These are phyloP conservation scores for Hemileccinum rubropunctum DNA, from an alignment of 768 basidiomycete species.

Conservation along the genomic window DNA sequence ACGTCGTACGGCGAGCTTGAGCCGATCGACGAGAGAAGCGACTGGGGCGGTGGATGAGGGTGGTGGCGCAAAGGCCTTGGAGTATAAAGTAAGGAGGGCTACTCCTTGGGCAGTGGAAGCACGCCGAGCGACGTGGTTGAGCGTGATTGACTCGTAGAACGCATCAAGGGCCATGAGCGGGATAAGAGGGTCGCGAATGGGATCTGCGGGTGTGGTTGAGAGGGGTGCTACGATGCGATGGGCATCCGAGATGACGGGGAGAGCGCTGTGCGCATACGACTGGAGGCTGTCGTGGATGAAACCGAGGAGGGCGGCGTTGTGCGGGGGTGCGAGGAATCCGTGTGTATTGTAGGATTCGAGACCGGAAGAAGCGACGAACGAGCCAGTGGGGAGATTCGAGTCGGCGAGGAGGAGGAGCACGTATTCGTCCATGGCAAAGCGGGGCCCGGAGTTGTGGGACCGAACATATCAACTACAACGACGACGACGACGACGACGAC, in stretches of 20 bases:
- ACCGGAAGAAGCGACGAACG: slow-evolving; percentile 93
- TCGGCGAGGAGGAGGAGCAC: slow-evolving; percentile 80
- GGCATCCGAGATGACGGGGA: slow-evolving; percentile 77
- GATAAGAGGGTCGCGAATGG: slow-evolving; percentile 37
- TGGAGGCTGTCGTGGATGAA: slow-evolving; percentile 72
- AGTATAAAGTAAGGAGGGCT: slow-evolving; percentile 85
- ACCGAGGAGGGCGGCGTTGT: slow-evolving; percentile 34
- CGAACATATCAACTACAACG: too few species aligned
- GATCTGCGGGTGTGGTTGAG: slow-evolving; percentile 6
- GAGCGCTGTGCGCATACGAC: slow-evolving; percentile 74
- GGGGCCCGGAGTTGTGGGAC: too few species aligned
- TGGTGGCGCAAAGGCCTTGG: slow-evolving; percentile 73
- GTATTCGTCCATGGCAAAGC: slow-evolving; percentile 39
- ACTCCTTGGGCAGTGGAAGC: slow-evolving; percentile 92
- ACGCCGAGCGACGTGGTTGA: slow-evolving; percentile 85
- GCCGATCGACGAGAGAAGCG: slow-evolving; percentile 52
- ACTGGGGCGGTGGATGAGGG: slow-evolving; percentile 13
- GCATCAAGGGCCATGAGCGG: slow-evolving; percentile 60
- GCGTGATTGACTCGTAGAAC: slow-evolving; percentile 79
- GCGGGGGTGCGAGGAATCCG: slow-evolving; percentile 53
- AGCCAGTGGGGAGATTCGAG: slow-evolving; percentile 94
- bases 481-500: slow-evolving; percentile 5
- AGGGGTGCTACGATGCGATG: slow-evolving; percentile 40
- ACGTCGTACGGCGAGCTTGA: slow-evolving; percentile 65
- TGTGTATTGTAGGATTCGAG: slow-evolving; percentile 89